phyloP scores from a whole-genome alignment of 1,139 yeast species.

The Zygotorulaspora mrakii region DNA sequence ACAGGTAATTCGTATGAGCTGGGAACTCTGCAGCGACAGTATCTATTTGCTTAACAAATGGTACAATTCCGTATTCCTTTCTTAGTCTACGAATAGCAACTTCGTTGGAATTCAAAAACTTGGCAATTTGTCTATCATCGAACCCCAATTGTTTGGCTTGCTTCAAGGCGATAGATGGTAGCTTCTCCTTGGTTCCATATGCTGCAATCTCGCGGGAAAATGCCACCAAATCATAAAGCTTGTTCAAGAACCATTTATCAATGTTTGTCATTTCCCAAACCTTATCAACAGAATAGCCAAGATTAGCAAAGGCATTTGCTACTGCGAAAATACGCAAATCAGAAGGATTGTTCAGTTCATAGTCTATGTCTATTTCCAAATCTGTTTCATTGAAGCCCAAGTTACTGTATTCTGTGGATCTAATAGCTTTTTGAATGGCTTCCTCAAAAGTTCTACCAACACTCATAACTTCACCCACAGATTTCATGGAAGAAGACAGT shows the following conservation, averaged over 20 bases:
- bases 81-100: conserved; percentile 89
- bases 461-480: conserved; percentile 98
- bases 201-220: conserved; percentile 63
- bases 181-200: conserved; percentile 56
- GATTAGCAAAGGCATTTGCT: conserved; percentile 79
- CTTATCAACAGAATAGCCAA: conserved; percentile 84
- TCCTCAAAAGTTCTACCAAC: conserved; percentile 98
- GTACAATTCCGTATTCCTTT: conserved; percentile 81
- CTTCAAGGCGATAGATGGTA: conserved; percentile 59
- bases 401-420: conserved; percentile 93
- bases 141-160: conserved; percentile 97
- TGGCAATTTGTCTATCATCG: conserved; percentile 95
- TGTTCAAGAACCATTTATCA: conserved; percentile 95
- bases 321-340: conserved; percentile 96
- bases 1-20: conserved; percentile 90
- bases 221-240: conserved; percentile 66
- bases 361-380: conserved; percentile 85
- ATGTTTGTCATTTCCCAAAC: conserved; percentile 90
- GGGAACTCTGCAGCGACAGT: conserved; percentile 99
- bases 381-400: conserved; percentile 89
- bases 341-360: conserved; percentile 89
- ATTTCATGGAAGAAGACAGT: conserved; percentile 92
- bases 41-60: conserved; percentile 95
- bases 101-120: conserved; percentile 84
- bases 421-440: conserved; percentile 95